These are phyloP conservation scores for Nothophaeocryptopus gaeumannii DNA, from an alignment of 2,329 filamentous ascomycete genomes.

Conservation along the genomic window DNA sequence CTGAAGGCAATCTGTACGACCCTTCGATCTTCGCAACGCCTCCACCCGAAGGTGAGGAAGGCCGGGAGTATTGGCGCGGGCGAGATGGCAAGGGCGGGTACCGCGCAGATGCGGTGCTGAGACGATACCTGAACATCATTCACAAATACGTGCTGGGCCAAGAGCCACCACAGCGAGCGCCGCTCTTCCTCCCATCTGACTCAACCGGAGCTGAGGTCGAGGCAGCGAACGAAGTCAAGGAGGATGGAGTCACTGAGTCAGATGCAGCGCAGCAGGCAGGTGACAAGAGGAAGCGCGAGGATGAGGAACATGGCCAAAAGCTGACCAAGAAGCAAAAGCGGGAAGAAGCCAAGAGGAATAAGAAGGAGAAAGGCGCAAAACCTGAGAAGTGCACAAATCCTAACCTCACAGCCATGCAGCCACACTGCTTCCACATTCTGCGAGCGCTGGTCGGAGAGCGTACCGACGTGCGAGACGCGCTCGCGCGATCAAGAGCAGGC, in stretches of 20 bases:
- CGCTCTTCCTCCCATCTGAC: constrained; percentile 68
- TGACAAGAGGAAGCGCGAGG: constrained; percentile 31
- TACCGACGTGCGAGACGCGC: constrained; percentile 79
- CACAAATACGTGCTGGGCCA: constrained; percentile 70
- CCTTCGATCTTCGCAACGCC: constrained; percentile 76
- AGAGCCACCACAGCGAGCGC: constrained; percentile 63
- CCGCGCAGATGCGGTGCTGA: constrained; percentile 79
- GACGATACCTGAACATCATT: constrained; percentile 88
- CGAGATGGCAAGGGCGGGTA: constrained; percentile 77
- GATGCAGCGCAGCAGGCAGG: not conserved
- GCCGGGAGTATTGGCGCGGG: constrained; percentile 82
- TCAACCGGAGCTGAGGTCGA: constrained; percentile 33
- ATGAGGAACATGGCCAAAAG: constrained; percentile 49
- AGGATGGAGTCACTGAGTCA: too few relatives aligned
- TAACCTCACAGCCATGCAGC: constrained; percentile 79
- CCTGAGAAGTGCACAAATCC: constrained; percentile 48
- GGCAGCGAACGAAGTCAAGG: too few relatives aligned
- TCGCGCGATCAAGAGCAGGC: constrained; percentile 66
- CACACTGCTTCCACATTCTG: constrained; percentile 89
- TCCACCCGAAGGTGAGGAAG: constrained; percentile 63
- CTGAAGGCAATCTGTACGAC: constrained; percentile 91
- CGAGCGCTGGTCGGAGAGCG: constrained; percentile 76
- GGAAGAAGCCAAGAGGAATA: constrained; percentile 31
- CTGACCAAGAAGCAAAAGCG: constrained; percentile 52
- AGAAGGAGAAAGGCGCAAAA: constrained; percentile 45